Conservation (phyloP, 129 eudicot species). For the Rutidosis leptorrhynchoides region DNA sequence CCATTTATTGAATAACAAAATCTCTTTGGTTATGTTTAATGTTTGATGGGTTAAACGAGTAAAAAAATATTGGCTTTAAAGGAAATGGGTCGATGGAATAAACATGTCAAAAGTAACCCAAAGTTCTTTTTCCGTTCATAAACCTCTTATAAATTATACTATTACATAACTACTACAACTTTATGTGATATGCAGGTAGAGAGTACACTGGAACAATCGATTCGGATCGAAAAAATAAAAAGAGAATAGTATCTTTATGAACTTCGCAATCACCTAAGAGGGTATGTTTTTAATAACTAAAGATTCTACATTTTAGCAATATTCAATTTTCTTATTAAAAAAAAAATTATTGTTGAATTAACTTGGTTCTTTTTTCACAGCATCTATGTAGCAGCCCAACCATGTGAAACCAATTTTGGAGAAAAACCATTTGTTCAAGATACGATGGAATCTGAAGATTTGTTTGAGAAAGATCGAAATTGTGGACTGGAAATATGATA, state of each 20-base stretch:
- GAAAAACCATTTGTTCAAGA: conserved; percentile 51
- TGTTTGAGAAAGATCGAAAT: conserved; percentile 38
- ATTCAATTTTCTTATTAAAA: background rate
- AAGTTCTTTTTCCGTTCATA: too few relatives aligned
- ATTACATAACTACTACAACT: too few relatives aligned
- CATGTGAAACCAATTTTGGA: conserved; percentile 41
- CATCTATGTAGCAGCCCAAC: conserved; percentile 55
- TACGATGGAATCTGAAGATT: conserved; percentile 35
- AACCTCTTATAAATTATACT: too few relatives aligned
- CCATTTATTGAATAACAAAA: too few relatives aligned
- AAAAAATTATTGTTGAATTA: conserved; percentile 7
- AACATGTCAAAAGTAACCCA: too few relatives aligned
- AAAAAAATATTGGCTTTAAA: too few relatives aligned
- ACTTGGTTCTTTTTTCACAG: conserved; percentile 29
- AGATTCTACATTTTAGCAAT: too few relatives aligned
- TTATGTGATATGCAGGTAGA: conserved; percentile 75
- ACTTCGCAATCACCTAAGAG: conserved; percentile 66
- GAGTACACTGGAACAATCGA: conserved; percentile 74
- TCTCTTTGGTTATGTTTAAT: too few relatives aligned
- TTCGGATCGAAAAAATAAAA: conserved; percentile 89
- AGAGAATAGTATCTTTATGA: conserved; percentile 83
- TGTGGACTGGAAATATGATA: conserved; percentile 46
- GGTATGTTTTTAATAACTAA: too few relatives aligned
- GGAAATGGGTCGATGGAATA: too few relatives aligned
- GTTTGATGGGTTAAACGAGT: too few relatives aligned